phyloP scores from a whole-genome alignment of 2,329 filamentous ascomycete genomes.

The Fusarium sp. region DNA sequence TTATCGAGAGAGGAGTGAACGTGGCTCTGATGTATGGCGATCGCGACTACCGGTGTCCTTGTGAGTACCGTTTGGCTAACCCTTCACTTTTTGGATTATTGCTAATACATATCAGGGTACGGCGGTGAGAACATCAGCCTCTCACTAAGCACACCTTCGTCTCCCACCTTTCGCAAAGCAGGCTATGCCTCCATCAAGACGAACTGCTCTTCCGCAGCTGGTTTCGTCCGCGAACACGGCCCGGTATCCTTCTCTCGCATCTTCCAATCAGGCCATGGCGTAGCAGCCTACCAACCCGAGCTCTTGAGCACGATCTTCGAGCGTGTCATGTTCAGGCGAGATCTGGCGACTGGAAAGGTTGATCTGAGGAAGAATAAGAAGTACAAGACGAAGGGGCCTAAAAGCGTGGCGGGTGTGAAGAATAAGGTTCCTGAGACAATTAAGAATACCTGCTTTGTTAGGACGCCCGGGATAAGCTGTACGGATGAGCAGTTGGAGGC shows the following conservation, averaged over 20 bases:
- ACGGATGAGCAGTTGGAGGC: slow-evolving; percentile 41
- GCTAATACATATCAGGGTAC: slow-evolving; percentile 32
- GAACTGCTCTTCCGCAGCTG: slow-evolving; percentile 74
- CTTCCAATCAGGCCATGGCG: slow-evolving; percentile 73
- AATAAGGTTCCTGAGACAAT: slow-evolving; percentile 62
- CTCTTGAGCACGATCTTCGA: slow-evolving; percentile 68
- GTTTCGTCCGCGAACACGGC: slow-evolving; percentile 80
- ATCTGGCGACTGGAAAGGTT: slow-evolving; percentile 66
- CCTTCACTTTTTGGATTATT: fast-evolving
- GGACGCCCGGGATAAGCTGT: slow-evolving; percentile 60
- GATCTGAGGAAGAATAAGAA: slow-evolving; percentile 56
- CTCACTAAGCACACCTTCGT: slow-evolving; percentile 69
- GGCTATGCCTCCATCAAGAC: slow-evolving; percentile 78
- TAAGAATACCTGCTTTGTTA: slow-evolving; percentile 69
- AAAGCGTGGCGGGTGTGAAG: slow-evolving; percentile 65
- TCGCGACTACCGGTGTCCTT: slow-evolving; percentile 71
- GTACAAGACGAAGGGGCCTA: slow-evolving; percentile 56
- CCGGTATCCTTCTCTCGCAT: slow-evolving; percentile 76
- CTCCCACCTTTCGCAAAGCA: slow-evolving; percentile 68
- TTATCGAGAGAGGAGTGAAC: slow-evolving; percentile 71
- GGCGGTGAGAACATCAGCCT: slow-evolving; percentile 73
- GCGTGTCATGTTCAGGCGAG: slow-evolving; percentile 66
- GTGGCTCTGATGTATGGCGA: slow-evolving; percentile 78
- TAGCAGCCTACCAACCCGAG: slow-evolving; percentile 69
- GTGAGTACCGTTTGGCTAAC: slow-evolving; percentile 54